Evolutionary conservation across 441 rosid species (phyloP), one percentile per base, ranked within the genome.

Genomic region (Syzygium malaccense): DNA sequence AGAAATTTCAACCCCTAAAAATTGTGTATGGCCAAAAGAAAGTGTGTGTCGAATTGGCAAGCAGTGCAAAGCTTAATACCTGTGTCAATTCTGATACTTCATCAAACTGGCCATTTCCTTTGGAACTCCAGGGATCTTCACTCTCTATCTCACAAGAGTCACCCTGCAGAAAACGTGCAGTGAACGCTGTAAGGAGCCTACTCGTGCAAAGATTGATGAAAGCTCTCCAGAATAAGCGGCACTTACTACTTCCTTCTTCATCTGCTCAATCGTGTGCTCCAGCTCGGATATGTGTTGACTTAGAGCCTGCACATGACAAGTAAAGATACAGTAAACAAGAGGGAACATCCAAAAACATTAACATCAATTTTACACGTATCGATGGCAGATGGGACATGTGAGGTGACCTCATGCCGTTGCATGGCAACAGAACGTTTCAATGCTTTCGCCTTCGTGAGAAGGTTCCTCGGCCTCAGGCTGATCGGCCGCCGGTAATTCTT

Each of bases 331-430:
- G 68, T 86, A 57, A 86, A 88, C 45, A 87, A 90, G 26, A 79
- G 33, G 32, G 48, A 66, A 49, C 55, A 53, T 49, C 56, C 15
- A 66, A 17, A 85, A 84, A 84, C 75, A 58, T 85, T 55, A 86
- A 37, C 0, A 8, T 71, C 51, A 5, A 33, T 30, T 80, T 88
- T 28, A 85, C 20, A 62, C 3, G 86, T 45, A 84, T 55, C 55
- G 28, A 91, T 78, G 64, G 48, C 62, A 78, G 88, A 68, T 87
- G 68, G 87, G 85, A 88, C 33, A 80, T 53, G 87, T 83, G 90
- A 90, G 51, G 66, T 92, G 90, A 97, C 99, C 99, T 98, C 98
- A 84, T 98, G 99, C 62, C 98, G 96, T 92, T 98, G 99, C 96
- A 96, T 95, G 88, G 99, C 98, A 28, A 98, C 94, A 33, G 98